Evolutionary conservation across 768 basidiomycete genomes (phyloP), one percentile per base, ranked within the genome.

Genomic region (Plicaturopsis crispa): DNA sequence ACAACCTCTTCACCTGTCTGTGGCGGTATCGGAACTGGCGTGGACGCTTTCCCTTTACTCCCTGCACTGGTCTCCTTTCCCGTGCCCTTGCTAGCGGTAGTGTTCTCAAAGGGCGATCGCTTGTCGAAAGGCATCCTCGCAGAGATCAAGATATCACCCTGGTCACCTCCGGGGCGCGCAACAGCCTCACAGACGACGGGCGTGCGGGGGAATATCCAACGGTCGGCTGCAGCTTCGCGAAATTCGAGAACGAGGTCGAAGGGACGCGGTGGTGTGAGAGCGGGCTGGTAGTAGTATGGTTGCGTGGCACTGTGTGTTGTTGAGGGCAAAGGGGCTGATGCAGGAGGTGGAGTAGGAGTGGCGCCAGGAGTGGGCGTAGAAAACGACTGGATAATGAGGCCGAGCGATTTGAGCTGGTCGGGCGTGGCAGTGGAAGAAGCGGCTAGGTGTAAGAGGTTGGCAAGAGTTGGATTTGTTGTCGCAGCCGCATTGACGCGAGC

Each of bases 171-270:
- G 7, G 39, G 36, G n/a, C n/a, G n/a, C n/a, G n/a, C n/a, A 34
- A 42, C 45, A 41, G 69, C 63, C 44, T 81, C 72, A 43, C 66
- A 76, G 21, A 69, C 57, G 6, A 69, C 69, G 4, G 68, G 63
- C 16, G 73, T 75, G 22, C 81, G 73, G 36, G 85, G 84, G 38
- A 88, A 63, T 5, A 82, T 48, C 73, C 75, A 80, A n/a, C 78
- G 71, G 33, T 84, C 81, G 31, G 63, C 62, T 3, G 74, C 65
- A 4, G 62, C 59, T 49, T 87, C 85, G 35, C 67, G 60, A 46
- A 84, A 87, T 49, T 84, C 82, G 36, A 89, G 50, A 17, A 87
- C 73, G 1, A 89, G 52, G 51, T 88, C 85, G 48, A 78, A 84
- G 52, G 13, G 71, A 52, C 38, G 22, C 11, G 49, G 43, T 14